Evolutionary conservation across 1,139 yeast genomes (phyloP).

Genomic region (Torulaspora globosa): DNA sequence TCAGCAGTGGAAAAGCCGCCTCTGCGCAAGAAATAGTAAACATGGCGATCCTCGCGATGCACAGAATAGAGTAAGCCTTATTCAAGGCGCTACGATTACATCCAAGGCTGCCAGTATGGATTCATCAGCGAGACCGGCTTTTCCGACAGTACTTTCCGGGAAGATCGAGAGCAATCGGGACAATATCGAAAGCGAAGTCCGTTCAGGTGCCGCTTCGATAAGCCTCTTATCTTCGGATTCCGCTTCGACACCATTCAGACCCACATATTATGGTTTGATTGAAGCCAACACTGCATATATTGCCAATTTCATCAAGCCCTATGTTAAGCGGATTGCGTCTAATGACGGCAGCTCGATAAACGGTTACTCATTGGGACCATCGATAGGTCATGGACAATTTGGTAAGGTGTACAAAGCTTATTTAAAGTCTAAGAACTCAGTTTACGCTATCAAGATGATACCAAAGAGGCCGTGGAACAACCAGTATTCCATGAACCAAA

Average conservation of each 20-base stretch:
- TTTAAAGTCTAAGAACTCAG: slow-evolving; percentile 5
- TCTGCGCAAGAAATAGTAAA: neutral
- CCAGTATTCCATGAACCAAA: slow-evolving; percentile 35
- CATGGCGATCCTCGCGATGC: neutral
- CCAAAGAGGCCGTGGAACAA: slow-evolving; percentile 28
- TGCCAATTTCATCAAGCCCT: slow-evolving; percentile 9
- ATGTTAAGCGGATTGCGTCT: slow-evolving; percentile 11
- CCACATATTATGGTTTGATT: slow-evolving; percentile 16
- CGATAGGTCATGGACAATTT: slow-evolving; percentile 43
- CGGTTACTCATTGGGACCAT: slow-evolving; percentile 23
- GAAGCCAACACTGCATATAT: slow-evolving; percentile 13
- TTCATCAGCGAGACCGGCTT: neutral
- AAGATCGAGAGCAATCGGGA: neutral
- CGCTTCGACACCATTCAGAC: slow-evolving; percentile 8
- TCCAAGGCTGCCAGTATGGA: neutral
- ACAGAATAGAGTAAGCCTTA: neutral
- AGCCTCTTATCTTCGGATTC: slow-evolving; percentile 11
- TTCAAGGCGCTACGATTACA: neutral
- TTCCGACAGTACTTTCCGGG: neutral
- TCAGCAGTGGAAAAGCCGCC: too few species aligned
- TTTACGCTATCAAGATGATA: slow-evolving; percentile 33
- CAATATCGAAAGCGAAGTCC: neutral
- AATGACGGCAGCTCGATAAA: slow-evolving; percentile 15
- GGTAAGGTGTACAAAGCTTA: slow-evolving; percentile 41
- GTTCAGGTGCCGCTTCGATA: neutral